A percentile compares a stretch with the other conserved stretches of the same genome.
These are phyloP conservation scores for Coemansia sp. DNA, from an alignment of 192 early-diverging fungal genomes.

Conservation along the genomic window DNA sequence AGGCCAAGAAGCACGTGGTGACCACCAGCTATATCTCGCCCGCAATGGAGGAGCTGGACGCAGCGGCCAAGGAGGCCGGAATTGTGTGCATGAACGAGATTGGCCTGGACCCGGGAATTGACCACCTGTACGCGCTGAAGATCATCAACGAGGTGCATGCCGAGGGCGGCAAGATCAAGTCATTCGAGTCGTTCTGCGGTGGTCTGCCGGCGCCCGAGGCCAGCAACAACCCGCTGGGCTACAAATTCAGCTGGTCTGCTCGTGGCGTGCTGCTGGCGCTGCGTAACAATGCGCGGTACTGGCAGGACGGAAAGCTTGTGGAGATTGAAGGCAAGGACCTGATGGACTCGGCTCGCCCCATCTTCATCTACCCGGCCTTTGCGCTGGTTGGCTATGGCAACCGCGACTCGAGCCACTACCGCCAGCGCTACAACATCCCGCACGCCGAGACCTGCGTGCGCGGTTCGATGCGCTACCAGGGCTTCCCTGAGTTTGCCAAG, in stretches of 20 bases:
- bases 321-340: slow-evolving; percentile 80
- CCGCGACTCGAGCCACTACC: slow-evolving; percentile 95
- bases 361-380: slow-evolving; percentile 93
- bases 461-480: slow-evolving; percentile 94
- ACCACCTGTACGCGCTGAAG: slow-evolving; percentile 90
- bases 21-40: slow-evolving; percentile 97
- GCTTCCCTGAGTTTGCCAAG: slow-evolving; percentile 96
- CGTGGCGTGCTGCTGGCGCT: slow-evolving; percentile 97
- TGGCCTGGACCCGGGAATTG: slow-evolving; percentile 97
- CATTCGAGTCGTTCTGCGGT: slow-evolving; percentile 96
- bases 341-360: slow-evolving; percentile 89
- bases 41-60: slow-evolving; percentile 87
- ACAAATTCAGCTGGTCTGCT: slow-evolving; percentile 99
- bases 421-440: slow-evolving; percentile 91
- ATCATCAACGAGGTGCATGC: slow-evolving; percentile 87
- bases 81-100: slow-evolving; percentile 97
- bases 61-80: slow-evolving; percentile 78
- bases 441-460: slow-evolving; percentile 91
- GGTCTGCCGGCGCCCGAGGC: slow-evolving; percentile 96
- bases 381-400: slow-evolving; percentile 96
- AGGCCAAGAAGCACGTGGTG: slow-evolving; percentile 89
- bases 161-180: slow-evolving; percentile 78
- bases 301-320: slow-evolving; percentile 84
- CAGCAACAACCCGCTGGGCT: slow-evolving; percentile 97
- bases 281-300: slow-evolving; percentile 90